A percentile compares a stretch with the other conserved stretches of the same genome.
These are phyloP conservation scores for Phylloporus sp. DNA, from an alignment of 768 basidiomycete species.

Conservation along the genomic window DNA sequence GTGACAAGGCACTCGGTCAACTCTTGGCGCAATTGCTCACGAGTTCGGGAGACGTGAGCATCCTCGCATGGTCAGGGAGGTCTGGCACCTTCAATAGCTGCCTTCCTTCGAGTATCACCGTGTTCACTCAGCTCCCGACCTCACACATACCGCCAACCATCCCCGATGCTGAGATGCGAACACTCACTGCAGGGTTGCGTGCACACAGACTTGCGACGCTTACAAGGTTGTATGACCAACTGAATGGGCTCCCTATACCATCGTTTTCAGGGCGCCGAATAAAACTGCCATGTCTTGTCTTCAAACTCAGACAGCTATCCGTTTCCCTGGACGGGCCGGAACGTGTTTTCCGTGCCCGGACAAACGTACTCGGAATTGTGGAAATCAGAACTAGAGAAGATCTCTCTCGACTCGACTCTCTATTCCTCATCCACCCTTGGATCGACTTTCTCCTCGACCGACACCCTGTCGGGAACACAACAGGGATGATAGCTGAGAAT, in stretches of 20 bases:
- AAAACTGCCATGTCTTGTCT: slow-evolving; percentile 7
- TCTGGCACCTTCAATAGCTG: slow-evolving; percentile 7
- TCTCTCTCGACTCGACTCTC: not conserved
- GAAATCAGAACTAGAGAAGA: slow-evolving; percentile 7
- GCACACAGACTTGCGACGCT: no score
- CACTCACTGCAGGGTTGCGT: not conserved
- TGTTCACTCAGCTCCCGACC: not conserved
- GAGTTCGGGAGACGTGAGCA: slow-evolving; percentile 1
- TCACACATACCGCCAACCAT: not conserved
- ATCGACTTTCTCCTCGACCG: slow-evolving; percentile 10
- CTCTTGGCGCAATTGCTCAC: slow-evolving; percentile 1
- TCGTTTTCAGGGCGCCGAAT: not conserved
- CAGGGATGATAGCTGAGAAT: not conserved
- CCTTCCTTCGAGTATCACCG: not conserved
- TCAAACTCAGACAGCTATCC: not conserved
- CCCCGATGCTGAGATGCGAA: not conserved
- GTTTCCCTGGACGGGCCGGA: not conserved
- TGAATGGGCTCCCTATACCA: not conserved
- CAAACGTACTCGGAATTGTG: slow-evolving; percentile 1
- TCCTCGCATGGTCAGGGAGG: slow-evolving; percentile 8
- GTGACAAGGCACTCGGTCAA: slow-evolving; percentile 2
- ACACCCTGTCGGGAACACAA: not conserved
- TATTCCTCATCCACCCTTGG: slow-evolving; percentile 10
- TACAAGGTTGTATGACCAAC: not conserved
- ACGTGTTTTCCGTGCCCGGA: not conserved